Evolutionary conservation across 2,329 filamentous ascomycete genomes (phyloP).

Genomic region (Truncatella angustata): DNA sequence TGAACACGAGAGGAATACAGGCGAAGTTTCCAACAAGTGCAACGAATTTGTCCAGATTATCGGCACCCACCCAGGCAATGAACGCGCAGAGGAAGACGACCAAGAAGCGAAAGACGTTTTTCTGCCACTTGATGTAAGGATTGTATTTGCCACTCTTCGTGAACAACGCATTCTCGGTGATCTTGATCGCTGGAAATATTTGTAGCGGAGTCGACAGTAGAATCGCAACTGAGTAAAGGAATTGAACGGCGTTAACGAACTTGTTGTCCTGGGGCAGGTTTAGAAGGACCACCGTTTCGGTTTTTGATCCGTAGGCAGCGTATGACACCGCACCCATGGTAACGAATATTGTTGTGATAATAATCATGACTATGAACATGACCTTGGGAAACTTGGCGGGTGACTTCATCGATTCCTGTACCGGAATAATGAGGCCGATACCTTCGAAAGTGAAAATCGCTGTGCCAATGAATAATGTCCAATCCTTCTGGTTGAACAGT

Average conservation of each 20-base stretch:
- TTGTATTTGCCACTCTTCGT: slow-evolving; percentile 96
- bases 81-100: slow-evolving; percentile 82
- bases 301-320: slow-evolving; percentile 91
- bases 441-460: slow-evolving; percentile 99
- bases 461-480: slow-evolving; percentile 97
- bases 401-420: slow-evolving; percentile 94
- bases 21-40: slow-evolving; percentile 95
- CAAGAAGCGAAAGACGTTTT: slow-evolving; percentile 94
- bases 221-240: slow-evolving; percentile 97
- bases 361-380: slow-evolving; percentile 86
- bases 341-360: slow-evolving; percentile 88
- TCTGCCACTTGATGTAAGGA: slow-evolving; percentile 98
- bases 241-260: slow-evolving; percentile 92
- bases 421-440: slow-evolving; percentile 95
- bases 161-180: slow-evolving; percentile 92
- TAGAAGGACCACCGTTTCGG: slow-evolving; percentile 92
- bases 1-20: slow-evolving; percentile 94
- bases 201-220: slow-evolving; percentile 92
- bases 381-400: slow-evolving; percentile 89
- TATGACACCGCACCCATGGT: slow-evolving; percentile 93
- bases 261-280: slow-evolving; percentile 96
- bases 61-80: slow-evolving; percentile 89
- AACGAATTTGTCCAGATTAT: slow-evolving; percentile 96
- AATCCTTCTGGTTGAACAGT: slow-evolving; percentile 85
- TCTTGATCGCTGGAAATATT: slow-evolving; percentile 96